Conservation (phyloP, 805 yeast genomes). For the Torulaspora gathmanii region DNA sequence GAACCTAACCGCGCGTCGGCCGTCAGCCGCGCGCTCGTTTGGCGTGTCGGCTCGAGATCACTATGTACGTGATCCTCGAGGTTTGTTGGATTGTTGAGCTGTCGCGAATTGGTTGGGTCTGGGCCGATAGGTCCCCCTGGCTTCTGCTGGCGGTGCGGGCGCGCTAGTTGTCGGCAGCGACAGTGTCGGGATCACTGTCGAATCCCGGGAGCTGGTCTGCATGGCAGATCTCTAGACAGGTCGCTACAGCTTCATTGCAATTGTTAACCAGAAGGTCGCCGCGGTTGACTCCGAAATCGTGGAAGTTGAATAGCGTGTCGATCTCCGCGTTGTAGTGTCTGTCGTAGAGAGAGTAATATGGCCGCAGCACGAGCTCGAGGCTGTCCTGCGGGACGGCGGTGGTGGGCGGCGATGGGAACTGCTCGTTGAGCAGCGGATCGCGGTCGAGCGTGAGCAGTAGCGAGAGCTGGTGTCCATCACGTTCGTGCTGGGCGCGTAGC, state of each 20-base stretch:
- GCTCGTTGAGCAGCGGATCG: constrained; percentile 23
- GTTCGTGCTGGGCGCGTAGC: constrained; percentile 8
- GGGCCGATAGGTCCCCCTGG: too few relatives aligned
- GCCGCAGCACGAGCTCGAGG: constrained; percentile 36
- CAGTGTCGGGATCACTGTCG: background rate
- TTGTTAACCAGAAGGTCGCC: constrained; percentile 39
- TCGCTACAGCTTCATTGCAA: constrained; percentile 37
- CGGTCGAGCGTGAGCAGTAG: constrained; percentile 28
- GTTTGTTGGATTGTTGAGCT: background rate
- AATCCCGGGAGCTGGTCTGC: constrained; percentile 5
- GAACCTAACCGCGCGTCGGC: background rate
- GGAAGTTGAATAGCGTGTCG: constrained; percentile 37
- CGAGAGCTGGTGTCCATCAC: constrained; percentile 30
- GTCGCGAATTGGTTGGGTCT: background rate
- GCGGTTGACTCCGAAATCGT: constrained; percentile 38
- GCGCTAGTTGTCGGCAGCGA: too few relatives aligned
- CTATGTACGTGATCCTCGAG: background rate
- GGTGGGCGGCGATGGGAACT: constrained; percentile 15
- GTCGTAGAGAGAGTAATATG: constrained; percentile 37
- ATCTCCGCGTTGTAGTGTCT: constrained; percentile 35
- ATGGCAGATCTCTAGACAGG: constrained; percentile 33
- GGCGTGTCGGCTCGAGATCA: background rate
- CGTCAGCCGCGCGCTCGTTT: background rate
- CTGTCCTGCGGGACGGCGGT: constrained; percentile 16
- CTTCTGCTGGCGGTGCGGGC: too few relatives aligned